Evolutionary conservation across 495 filamentous ascomycete genomes (phyloP).

Genomic region (Trichoderma asperelloides): DNA sequence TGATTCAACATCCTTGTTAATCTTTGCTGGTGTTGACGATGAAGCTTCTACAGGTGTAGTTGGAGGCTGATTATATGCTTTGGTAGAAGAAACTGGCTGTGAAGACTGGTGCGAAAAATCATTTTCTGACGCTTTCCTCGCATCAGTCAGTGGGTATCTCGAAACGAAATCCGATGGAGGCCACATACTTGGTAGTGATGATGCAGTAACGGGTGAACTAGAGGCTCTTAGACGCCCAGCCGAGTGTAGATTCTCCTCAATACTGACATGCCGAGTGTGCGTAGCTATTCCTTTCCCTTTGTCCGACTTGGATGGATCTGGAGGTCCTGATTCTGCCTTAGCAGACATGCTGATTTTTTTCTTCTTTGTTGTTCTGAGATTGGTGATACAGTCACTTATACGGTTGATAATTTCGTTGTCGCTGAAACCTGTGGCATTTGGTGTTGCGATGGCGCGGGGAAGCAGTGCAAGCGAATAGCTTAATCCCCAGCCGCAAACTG

Average conservation of each 20-base stretch:
- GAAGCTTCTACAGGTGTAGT: background rate
- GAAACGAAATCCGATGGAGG: background rate
- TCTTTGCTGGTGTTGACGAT: background rate
- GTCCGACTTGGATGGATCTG: background rate
- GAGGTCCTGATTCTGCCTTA: background rate
- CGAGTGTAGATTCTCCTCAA: background rate
- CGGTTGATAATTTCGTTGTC: background rate
- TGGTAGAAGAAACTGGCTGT: background rate
- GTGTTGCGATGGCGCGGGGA: background rate
- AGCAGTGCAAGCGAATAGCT: background rate
- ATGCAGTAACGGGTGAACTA: background rate
- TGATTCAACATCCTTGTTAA: background rate
- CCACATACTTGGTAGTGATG: background rate
- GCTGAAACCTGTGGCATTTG: background rate
- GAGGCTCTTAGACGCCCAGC: background rate
- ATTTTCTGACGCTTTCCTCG: background rate
- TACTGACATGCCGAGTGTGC: background rate
- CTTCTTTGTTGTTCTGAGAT: no score
- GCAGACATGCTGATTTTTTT: background rate
- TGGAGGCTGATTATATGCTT: background rate
- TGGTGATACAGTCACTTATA: background rate
- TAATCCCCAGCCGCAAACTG: background rate
- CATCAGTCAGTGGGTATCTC: background rate
- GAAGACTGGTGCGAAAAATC: background rate
- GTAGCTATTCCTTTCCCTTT: background rate